Evolutionary conservation across 352 stramenopile species (phyloP), one percentile per base, ranked within the genome.

Genomic region (Pythium utonaiense): DNA sequence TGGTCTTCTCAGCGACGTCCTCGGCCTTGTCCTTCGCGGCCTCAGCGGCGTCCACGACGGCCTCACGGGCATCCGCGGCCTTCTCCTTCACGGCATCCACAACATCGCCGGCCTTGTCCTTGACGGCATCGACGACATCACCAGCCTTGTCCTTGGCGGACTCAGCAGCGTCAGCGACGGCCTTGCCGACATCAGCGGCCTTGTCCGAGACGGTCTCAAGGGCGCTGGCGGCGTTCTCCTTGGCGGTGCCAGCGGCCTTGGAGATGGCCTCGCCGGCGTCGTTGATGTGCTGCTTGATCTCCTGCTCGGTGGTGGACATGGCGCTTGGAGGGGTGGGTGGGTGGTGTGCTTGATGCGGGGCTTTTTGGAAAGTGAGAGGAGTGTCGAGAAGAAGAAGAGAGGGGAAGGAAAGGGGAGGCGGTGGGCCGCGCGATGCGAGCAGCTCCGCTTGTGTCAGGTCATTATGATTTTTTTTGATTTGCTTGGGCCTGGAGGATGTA

Each of bases 221-320:
- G 58, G 70, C 81, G 16, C 75, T 83, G 33, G 63, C 73, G 25
- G 71, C 83, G 48, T 65, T 67, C 40, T 78, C 71, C 44, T 69
- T 70, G 17, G 76, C 83, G 41, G 74, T 68, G 28, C 69, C 69
- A 33, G 84, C 76, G 27, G 80, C 73, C 22, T 85, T 83, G 62
- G 70, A 78, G 22, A 75, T 80, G 50, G 62, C 74, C 48, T 86
- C 67, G 9, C 77, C 66, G 52, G 77, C 75, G 60, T 82, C 73
- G 34, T 79, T 60, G 57, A 89, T 83, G 64, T 84, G 75, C 57
- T 77, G 59, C 62, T 86, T 72, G 24, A 89, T 55, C 42, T 83
- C 64, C 53, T 61, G 40, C 40, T 52, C 16, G 22, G 40, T 33
- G 28, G 28, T 33, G 28, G 28, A 33, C 28, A 33, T 33, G 28